phyloP scores from a whole-genome alignment of 306 rosid species.

The Quercus ilex region DNA sequence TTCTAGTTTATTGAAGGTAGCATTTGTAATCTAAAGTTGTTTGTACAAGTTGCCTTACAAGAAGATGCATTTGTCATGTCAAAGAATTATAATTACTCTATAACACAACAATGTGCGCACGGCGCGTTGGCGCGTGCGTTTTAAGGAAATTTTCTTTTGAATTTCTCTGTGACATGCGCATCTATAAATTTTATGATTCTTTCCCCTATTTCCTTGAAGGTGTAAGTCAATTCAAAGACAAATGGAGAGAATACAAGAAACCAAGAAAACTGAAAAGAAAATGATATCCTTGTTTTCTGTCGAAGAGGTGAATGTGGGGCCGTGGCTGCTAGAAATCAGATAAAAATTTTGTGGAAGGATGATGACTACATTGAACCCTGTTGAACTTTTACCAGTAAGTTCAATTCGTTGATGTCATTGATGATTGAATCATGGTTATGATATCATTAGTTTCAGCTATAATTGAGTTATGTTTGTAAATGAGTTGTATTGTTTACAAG shows the following conservation, averaged over 20 bases:
- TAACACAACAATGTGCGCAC: not conserved
- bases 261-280: slow-evolving; percentile 47
- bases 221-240: slow-evolving; percentile 64
- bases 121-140: not conserved
- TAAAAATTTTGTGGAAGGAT: slow-evolving; percentile 68
- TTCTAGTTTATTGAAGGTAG: not conserved
- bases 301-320: slow-evolving; percentile 72
- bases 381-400: slow-evolving; percentile 67
- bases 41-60: not conserved
- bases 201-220: slow-evolving; percentile 34
- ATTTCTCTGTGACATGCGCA: not conserved
- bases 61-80: not conserved
- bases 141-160: not conserved
- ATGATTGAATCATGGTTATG: not conserved
- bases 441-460: slow-evolving; percentile 9
- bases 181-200: not conserved
- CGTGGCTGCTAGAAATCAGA: slow-evolving; percentile 76
- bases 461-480: too few relatives aligned
- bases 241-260: slow-evolving; percentile 63
- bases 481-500: too few relatives aligned
- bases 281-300: slow-evolving; percentile 65
- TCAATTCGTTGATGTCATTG: slow-evolving; percentile 2
- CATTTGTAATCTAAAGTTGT: not conserved
- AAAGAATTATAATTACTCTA: not conserved
- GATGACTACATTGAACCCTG: slow-evolving; percentile 60